Evolutionary conservation across 2,329 filamentous ascomycete species (phyloP).

Genomic region (Diatrype stigma): DNA sequence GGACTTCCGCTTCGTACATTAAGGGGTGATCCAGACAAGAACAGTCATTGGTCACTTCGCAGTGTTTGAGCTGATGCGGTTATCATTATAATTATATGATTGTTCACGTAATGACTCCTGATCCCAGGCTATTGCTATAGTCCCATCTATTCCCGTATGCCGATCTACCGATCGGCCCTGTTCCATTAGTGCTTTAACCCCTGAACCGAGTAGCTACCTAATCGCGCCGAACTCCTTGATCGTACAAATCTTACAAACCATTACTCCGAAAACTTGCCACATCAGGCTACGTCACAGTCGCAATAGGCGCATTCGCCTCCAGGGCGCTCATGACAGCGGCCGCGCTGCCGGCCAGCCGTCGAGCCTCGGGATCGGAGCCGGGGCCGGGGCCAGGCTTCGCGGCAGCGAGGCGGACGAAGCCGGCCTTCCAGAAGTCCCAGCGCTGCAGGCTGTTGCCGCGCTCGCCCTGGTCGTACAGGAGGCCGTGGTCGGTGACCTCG

Average conservation of each 20-base stretch:
- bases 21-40: conserved; percentile 2
- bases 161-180: no score
- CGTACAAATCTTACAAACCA: no score
- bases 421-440: background rate
- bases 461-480: background rate
- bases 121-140: no score
- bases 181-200: no score
- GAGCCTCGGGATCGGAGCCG: background rate
- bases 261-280: background rate
- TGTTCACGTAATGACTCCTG: no score
- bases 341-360: background rate
- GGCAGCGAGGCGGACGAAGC: background rate
- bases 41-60: no score
- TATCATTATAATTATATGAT: no score
- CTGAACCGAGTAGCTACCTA: no score
- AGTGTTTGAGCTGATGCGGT: no score
- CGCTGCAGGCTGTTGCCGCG: background rate
- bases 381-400: no score
- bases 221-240: no score
- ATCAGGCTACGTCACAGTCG: background rate
- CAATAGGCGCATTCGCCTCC: background rate
- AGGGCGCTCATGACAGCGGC: background rate
- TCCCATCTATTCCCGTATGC: no score
- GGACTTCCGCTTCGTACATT: conserved; percentile 51
- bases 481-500: background rate